Conservation (phyloP, 73 alveolate species). For the Tetrahymena thermophila region DNA sequence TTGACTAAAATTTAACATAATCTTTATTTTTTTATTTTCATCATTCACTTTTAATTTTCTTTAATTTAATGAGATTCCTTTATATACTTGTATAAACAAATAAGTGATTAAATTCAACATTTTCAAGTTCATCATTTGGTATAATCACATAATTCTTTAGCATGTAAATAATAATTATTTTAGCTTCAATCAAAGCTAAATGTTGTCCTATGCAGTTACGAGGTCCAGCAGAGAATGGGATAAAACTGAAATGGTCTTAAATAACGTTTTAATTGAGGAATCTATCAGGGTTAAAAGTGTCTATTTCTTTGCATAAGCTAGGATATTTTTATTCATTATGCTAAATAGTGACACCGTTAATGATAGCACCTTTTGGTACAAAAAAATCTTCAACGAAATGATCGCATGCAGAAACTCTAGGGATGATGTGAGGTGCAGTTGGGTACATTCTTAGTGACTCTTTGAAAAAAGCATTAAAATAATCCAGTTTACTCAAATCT, state of each 20-base stretch:
- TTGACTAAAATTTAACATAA: too few species aligned
- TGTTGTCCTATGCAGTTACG: slow-evolving; percentile 41
- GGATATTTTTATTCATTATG: neutral
- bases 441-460: neutral
- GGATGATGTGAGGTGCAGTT: neutral
- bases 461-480: neutral
- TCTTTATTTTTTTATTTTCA: too few species aligned
- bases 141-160: neutral
- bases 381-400: neutral
- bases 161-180: neutral
- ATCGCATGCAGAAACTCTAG: neutral
- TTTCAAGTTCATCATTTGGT: slow-evolving; percentile 4
- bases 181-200: slow-evolving; percentile 28
- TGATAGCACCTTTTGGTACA: neutral
- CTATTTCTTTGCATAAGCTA: neutral
- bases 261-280: neutral
- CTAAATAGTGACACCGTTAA: neutral
- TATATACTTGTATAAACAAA: neutral
- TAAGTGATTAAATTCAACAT: neutral
- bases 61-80: neutral
- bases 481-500: neutral
- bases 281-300: neutral
- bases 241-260: neutral
- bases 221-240: slow-evolving; percentile 38
- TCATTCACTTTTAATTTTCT: neutral